phyloP scores from a whole-genome alignment of 176 grass and related monocot genomes.

The Ampelocalamus luodianensis region DNA sequence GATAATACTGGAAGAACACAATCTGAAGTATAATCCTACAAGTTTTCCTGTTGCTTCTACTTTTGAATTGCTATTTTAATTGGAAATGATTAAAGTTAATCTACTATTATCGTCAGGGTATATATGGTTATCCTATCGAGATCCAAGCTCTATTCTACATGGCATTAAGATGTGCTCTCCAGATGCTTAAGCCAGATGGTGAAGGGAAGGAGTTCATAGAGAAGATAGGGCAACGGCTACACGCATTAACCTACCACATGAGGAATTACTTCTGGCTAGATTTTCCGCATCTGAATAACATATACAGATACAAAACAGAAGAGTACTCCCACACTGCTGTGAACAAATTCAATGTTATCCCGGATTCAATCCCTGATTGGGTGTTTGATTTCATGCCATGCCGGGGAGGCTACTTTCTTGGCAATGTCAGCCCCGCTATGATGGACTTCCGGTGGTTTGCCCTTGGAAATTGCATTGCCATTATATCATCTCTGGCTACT shows the following conservation, averaged over 20 bases:
- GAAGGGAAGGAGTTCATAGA: conserved; percentile 88
- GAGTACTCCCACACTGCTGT: conserved; percentile 96
- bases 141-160: conserved; percentile 98
- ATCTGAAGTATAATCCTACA: conserved; percentile 15
- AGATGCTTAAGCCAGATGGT: conserved; percentile 80
- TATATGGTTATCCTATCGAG: conserved; percentile 97
- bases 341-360: conserved; percentile 97
- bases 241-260: conserved; percentile 92
- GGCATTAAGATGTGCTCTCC: conserved; percentile 78
- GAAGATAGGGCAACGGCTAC: conserved; percentile 75
- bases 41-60: background rate
- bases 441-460: conserved; percentile 99
- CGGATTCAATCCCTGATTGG: conserved; percentile 96
- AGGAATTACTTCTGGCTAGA: conserved; percentile 97
- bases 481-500: conserved; percentile 85
- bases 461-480: conserved; percentile 91
- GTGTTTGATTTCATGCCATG: conserved; percentile 95
- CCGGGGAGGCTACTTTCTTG: conserved; percentile 87
- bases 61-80: background rate
- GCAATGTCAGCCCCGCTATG: conserved; percentile 89
- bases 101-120: conserved; percentile 57
- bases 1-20: background rate
- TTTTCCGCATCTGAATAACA: conserved; percentile 82
- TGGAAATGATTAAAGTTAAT: background rate
- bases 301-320: conserved; percentile 97